Conservation (phyloP, 177 flowering plant genomes). For the Vitis hybrid region DNA sequence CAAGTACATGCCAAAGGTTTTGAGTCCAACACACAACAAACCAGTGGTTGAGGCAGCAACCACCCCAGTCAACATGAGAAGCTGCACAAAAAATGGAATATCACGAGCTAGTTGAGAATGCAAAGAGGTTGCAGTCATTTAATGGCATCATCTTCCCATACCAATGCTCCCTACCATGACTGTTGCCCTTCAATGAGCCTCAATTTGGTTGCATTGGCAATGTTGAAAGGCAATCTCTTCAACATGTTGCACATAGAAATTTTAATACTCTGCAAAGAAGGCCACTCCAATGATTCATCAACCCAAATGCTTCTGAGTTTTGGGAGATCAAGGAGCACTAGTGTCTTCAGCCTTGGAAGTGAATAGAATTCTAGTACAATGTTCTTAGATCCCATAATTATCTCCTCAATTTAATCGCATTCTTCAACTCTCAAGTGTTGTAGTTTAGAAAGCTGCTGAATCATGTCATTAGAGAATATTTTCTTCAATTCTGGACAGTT, state of each 20-base stretch:
- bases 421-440: not conserved
- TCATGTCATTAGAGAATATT: not conserved
- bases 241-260: no score
- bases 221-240: no score
- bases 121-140: not conserved
- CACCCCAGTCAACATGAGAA: not conserved
- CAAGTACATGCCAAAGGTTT: no score
- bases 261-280: no score
- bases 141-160: not conserved
- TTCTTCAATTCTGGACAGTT: constrained; percentile 8
- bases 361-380: not conserved
- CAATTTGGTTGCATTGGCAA: not conserved
- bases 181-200: not conserved
- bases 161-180: not conserved
- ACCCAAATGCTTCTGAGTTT: not conserved
- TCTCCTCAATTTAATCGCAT: constrained; percentile 7
- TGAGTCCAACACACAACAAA: no score
- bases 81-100: not conserved
- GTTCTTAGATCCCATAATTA: constrained; percentile 4
- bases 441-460: no score
- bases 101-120: not conserved
- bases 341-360: constrained; percentile 6
- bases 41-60: no score
- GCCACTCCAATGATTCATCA: no score
- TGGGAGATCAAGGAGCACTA: constrained; percentile 9